Evolutionary conservation across 176 grass and related monocot genomes (phyloP), one percentile per base, ranked within the genome.

Genomic region (Hordeum vulgare): DNA sequence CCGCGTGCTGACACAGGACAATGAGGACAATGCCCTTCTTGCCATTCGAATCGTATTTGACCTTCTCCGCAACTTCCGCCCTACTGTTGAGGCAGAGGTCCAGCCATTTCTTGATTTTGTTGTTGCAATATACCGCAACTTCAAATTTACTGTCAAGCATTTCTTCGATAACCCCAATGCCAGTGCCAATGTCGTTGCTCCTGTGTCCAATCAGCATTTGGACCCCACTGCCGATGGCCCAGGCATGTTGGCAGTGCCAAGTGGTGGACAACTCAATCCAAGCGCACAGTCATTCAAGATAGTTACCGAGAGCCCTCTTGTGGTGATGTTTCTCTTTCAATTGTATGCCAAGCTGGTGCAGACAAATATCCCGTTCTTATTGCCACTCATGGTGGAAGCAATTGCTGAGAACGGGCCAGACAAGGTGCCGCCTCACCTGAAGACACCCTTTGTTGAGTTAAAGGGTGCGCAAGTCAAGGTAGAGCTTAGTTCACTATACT

Each of bases 291-390:
- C 96, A 78, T 99, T 99, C 87, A 99, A 99, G 84, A 94, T 99
- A 21, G 93, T 99, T 26, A 96, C 93, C 0, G 96, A 99, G 89
- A 99, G 91, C 84, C 96, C 96, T 72, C 91, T 99, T 31, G 96
- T 96, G 11, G 96, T 99, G 33, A 99, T 99, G 96, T 99, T 99
- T 83, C 93, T 99, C 68, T 99, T 99, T 86, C 96, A 99, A 78
- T 41, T 99, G 26, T 96, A 99, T 81, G 85, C 91, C 0, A 99
- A 99, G 85, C 96, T 99, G 69, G 96, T 99, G 82, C 96, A 99
- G 87, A 94, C 93, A 77, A 99, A 99, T 85, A 99, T 99, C 37
- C 93, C 96, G 0, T 85, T 15, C 57, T 87, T 99, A 72, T 66
- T 99, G 59, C 96, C 96, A 57, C 91, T 99, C 80, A 96, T 99